Conservation (phyloP, 345 rosid species). For the Sonneratia alba region DNA sequence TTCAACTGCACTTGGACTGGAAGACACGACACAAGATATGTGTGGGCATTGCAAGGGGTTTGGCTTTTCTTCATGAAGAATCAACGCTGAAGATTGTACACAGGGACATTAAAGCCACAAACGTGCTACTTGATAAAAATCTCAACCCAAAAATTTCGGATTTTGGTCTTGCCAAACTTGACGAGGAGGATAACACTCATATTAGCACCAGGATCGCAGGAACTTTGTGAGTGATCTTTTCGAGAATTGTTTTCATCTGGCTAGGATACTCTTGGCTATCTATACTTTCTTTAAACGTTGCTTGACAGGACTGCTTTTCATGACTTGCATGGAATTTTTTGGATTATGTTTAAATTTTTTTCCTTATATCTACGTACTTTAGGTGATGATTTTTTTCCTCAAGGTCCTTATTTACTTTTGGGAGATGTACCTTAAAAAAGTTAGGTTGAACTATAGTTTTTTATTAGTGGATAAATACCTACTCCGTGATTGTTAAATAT, state of each 20-base stretch:
- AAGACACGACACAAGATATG: conserved; percentile 39
- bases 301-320: conserved; percentile 26
- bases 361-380: too few species aligned
- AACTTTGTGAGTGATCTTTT: conserved; percentile 35
- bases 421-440: too few species aligned
- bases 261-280: too few species aligned
- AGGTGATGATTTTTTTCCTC: too few species aligned
- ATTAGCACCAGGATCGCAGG: conserved; percentile 65
- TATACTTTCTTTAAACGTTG: too few species aligned
- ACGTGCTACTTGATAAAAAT: conserved; percentile 52
- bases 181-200: conserved; percentile 61
- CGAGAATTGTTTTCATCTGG: neutral
- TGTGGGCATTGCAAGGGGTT: conserved; percentile 44
- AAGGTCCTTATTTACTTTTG: too few species aligned
- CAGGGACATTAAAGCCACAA: too few species aligned
- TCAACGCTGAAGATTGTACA: conserved; percentile 64
- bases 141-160: conserved; percentile 61
- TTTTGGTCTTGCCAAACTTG: conserved; percentile 65
- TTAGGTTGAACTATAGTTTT: too few species aligned
- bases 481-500: neutral
- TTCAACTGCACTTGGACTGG: conserved; percentile 41
- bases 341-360: too few species aligned
- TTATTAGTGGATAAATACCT: neutral
- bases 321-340: too few species aligned
- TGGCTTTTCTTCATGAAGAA: conserved; percentile 58